Evolutionary conservation across 2,329 filamentous ascomycete genomes (phyloP).

Genomic region (Ceratocystis alfenasii): DNA sequence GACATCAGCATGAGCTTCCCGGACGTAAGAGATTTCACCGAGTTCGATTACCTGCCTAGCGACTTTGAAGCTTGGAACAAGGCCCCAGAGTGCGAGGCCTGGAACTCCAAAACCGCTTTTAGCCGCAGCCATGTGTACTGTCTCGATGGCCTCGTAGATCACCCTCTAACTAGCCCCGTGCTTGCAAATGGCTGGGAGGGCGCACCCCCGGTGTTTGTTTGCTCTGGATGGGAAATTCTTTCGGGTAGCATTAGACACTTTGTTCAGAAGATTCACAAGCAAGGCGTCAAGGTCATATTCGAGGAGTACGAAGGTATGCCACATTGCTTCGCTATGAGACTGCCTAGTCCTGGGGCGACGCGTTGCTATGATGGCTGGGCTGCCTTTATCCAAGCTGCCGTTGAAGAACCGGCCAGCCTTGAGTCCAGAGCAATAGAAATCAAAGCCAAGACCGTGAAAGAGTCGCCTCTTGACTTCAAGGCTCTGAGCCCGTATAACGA

Average conservation of each 20-base stretch:
- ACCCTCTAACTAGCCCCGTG: slow-evolving; percentile 58
- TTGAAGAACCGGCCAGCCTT: slow-evolving; percentile 30
- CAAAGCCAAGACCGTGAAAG: slow-evolving; percentile 40
- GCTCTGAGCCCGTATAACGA: slow-evolving; percentile 27
- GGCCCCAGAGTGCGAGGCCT: slow-evolving; percentile 38
- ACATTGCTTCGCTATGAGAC: slow-evolving; percentile 54
- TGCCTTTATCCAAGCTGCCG: slow-evolving; percentile 40
- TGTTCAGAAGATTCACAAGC: slow-evolving; percentile 41
- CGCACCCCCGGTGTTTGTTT: slow-evolving; percentile 55
- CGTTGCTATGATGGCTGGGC: slow-evolving; percentile 46
- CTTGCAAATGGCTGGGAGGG: slow-evolving; percentile 47
- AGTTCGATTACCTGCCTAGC: slow-evolving; percentile 36
- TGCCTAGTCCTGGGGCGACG: slow-evolving; percentile 34
- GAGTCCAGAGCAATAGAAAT: slow-evolving; percentile 36
- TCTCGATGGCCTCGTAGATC: slow-evolving; percentile 42
- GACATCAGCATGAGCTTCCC: slow-evolving; percentile 51
- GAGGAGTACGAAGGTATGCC: slow-evolving; percentile 74
- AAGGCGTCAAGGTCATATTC: slow-evolving; percentile 51
- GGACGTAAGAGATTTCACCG: slow-evolving; percentile 26
- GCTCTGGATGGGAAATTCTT: slow-evolving; percentile 59
- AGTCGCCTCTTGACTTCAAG: slow-evolving; percentile 35
- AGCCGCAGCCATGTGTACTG: slow-evolving; percentile 44
- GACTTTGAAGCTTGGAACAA: slow-evolving; percentile 21
- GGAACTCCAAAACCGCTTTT: slow-evolving; percentile 40
- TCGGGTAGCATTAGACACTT: slow-evolving; percentile 54